Conservation (phyloP, 2,329 filamentous ascomycete genomes). For the Cytospora mali region DNA sequence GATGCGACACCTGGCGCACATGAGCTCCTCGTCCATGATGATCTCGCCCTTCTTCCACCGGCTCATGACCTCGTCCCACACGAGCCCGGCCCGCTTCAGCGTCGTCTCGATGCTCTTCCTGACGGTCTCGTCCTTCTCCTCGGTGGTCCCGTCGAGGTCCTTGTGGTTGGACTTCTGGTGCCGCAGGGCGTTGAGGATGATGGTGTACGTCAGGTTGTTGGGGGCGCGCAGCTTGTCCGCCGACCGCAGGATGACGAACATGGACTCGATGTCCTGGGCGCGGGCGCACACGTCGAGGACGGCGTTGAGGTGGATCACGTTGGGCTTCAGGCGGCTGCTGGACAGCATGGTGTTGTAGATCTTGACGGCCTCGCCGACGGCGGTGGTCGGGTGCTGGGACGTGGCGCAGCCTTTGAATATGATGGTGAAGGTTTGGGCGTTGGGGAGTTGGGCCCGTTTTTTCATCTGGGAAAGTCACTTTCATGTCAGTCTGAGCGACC, state of each 20-base stretch:
- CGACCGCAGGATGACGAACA: slow-evolving; percentile 76
- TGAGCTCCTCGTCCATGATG: slow-evolving; percentile 74
- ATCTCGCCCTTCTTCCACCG: slow-evolving; percentile 75
- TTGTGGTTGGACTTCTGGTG: slow-evolving; percentile 42
- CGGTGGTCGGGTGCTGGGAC: slow-evolving; percentile 59
- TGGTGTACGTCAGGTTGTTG: slow-evolving; percentile 76
- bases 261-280: slow-evolving; percentile 73
- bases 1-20: slow-evolving; percentile 78
- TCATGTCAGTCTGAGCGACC: slow-evolving; percentile 27
- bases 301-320: slow-evolving; percentile 84
- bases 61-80: slow-evolving; percentile 81
- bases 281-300: slow-evolving; percentile 80
- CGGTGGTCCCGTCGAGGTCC: slow-evolving; percentile 32
- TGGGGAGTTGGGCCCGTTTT: slow-evolving; percentile 81
- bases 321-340: slow-evolving; percentile 66
- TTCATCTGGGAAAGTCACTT: slow-evolving; percentile 71
- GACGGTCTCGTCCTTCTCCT: slow-evolving; percentile 37
- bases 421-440: slow-evolving; percentile 80
- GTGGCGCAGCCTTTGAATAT: slow-evolving; percentile 75
- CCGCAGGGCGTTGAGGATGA: slow-evolving; percentile 77
- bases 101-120: slow-evolving; percentile 44
- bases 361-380: slow-evolving; percentile 69
- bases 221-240: slow-evolving; percentile 69
- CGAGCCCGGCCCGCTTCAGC: slow-evolving; percentile 66
- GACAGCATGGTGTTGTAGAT: slow-evolving; percentile 77